Evolutionary conservation across 2,329 filamentous ascomycete genomes (phyloP).

Genomic region (Botrytis aclada): DNA sequence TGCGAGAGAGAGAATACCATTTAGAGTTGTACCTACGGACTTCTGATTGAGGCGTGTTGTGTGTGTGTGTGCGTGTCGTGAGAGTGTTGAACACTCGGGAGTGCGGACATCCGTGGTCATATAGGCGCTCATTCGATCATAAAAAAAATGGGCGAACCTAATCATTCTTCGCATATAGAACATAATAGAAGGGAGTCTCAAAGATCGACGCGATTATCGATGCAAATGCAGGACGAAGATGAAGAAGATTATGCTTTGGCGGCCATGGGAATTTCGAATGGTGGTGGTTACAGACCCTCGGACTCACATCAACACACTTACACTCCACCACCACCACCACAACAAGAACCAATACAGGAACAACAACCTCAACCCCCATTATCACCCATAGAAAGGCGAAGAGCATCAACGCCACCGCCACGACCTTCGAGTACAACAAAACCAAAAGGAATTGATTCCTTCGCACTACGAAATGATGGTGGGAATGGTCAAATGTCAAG

Average conservation of each 20-base stretch:
- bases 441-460: conserved; percentile 48
- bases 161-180: conserved; percentile 35
- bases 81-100: conserved; percentile 18
- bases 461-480: conserved; percentile 53
- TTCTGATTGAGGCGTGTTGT: conserved; percentile 6
- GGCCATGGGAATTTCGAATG: conserved; percentile 52
- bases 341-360: conserved; percentile 21
- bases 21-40: not conserved
- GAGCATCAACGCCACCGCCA: conserved; percentile 33
- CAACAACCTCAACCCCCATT: conserved; percentile 24
- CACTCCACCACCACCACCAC: conserved; percentile 26
- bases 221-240: conserved; percentile 38
- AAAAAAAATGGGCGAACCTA: conserved; percentile 23
- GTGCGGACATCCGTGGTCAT: conserved; percentile 14
- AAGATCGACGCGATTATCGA: conserved; percentile 39
- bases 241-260: conserved; percentile 50
- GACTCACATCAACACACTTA: conserved; percentile 24
- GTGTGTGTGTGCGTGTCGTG: not conserved
- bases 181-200: conserved; percentile 45
- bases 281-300: conserved; percentile 28
- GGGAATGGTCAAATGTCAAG: conserved; percentile 37
- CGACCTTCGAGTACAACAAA: conserved; percentile 57
- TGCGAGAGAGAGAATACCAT: not conserved
- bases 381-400: conserved; percentile 28
- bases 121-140: conserved; percentile 11